Evolutionary conservation across 495 filamentous ascomycete species (phyloP), one percentile per base, ranked within the genome.

Genomic region (Aspergillus sclerotiicarbonarius): DNA sequence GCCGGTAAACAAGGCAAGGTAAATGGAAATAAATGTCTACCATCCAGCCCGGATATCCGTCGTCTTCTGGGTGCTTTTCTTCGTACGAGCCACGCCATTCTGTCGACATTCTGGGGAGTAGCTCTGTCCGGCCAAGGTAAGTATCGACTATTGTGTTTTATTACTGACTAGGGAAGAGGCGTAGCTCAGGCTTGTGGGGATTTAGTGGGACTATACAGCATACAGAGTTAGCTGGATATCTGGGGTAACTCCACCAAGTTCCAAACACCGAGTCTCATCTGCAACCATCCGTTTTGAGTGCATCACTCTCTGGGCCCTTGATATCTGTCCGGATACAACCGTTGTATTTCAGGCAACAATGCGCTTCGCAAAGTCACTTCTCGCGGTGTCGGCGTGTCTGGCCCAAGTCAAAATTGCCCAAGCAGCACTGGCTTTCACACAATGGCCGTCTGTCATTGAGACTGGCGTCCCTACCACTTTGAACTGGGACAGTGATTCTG

Each of bases 391-490:
- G 51, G 70, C 69, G 39, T 72, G 66, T 25, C 55, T 75, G 32
- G 52, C 56, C 43, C 59, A 63, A 35, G 51, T 63, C 59, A 21
- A 62, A 39, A 55, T 76, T 16, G 71, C 72, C 18, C 62, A 74
- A 30, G 62, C 66, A 35, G 62, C 62, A 25, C 51, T 80, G 20
- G 62, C 74, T 12, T 81, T 81, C 65, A 79, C 76, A 12, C 62
- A 68, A 19, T 75, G 73, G 67, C 80, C 80, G 7, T 56, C 64
- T 13, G 65, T 65, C 32, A 60, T 81, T 45, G 45, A 64, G 13
- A 68, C 77, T 32, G 78, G 77, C 30, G 64, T 74, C 57, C 65
- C 74, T 10, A 66, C 74, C 10, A 76, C 65, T 8, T 51, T 82
- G 2, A 69, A 62, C 47, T 82, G 80, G 80, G 59, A 54, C 1